These are phyloP conservation scores for Podospora fimiseda DNA, from an alignment of 495 filamentous ascomycete species.

Conservation along the genomic window DNA sequence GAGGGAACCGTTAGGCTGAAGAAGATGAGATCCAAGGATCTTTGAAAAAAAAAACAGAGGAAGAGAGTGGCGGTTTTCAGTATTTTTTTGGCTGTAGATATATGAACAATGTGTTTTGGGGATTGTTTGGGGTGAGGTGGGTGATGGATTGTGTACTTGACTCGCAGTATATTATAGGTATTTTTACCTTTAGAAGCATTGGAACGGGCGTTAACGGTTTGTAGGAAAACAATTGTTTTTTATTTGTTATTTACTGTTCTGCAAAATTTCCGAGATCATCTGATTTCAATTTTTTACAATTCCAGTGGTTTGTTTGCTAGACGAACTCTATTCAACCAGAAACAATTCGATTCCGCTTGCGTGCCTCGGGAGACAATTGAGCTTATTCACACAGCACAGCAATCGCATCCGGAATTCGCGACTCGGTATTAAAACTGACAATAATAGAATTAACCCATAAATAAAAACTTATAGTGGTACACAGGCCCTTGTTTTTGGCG, in stretches of 20 bases:
- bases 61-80: neutral
- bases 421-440: too few relatives aligned
- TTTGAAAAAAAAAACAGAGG: conserved; percentile 18
- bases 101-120: conserved; percentile 6
- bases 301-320: too few relatives aligned
- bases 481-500: too few relatives aligned
- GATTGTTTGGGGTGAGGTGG: neutral
- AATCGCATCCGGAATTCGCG: too few relatives aligned
- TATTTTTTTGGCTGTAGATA: conserved; percentile 6
- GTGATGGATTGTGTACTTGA: neutral
- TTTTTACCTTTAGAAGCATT: neutral
- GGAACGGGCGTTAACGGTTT: neutral
- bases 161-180: neutral
- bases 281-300: too few relatives aligned
- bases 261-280: too few relatives aligned
- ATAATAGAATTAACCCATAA: too few relatives aligned
- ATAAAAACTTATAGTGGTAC: too few relatives aligned
- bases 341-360: too few relatives aligned
- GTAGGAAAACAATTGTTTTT: neutral
- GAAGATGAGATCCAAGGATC: conserved; percentile 68
- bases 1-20: conserved; percentile 76
- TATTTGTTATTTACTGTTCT: neutral
- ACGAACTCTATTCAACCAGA: too few relatives aligned
- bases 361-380: too few relatives aligned
- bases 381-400: too few relatives aligned